Evolutionary conservation across 139 green algal genomes (phyloP).

Genomic region (Closterium sp.): DNA sequence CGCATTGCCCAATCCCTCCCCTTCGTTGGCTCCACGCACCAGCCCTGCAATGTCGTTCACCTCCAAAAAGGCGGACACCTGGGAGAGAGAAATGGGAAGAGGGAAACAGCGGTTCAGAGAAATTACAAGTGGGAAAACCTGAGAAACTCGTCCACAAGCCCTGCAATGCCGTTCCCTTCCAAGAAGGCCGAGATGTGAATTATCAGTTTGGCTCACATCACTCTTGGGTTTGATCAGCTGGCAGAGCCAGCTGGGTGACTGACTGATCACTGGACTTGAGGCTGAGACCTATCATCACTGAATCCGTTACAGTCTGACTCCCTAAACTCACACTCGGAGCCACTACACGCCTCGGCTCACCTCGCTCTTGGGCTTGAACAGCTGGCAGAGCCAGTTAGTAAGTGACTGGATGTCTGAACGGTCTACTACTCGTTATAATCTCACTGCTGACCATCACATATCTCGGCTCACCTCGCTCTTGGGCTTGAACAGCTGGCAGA

Average conservation of each 20-base stretch:
- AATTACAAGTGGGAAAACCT: too few species aligned
- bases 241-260: background rate
- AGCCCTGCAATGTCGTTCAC: constrained; percentile 96
- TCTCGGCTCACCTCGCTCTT: constrained; percentile 59
- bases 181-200: background rate
- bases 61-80: constrained; percentile 88
- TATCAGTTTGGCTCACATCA: background rate
- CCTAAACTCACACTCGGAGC: too few species aligned
- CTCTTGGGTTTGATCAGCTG: background rate
- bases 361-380: constrained; percentile 36
- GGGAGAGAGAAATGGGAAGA: background rate
- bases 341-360: constrained; percentile 67
- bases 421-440: too few species aligned
- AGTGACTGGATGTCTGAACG: constrained; percentile 41
- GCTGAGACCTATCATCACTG: too few species aligned
- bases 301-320: too few species aligned
- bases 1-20: constrained; percentile 93
- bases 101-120: too few species aligned
- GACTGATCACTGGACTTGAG: too few species aligned
- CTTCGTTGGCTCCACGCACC: constrained; percentile 80
- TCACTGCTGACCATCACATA: too few species aligned
- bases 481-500: constrained; percentile 68
- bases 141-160: too few species aligned
- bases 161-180: background rate
- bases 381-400: constrained; percentile 1